These are phyloP conservation scores for Gastrolobium bilobum DNA, from an alignment of 306 rosid species.

Conservation along the genomic window DNA sequence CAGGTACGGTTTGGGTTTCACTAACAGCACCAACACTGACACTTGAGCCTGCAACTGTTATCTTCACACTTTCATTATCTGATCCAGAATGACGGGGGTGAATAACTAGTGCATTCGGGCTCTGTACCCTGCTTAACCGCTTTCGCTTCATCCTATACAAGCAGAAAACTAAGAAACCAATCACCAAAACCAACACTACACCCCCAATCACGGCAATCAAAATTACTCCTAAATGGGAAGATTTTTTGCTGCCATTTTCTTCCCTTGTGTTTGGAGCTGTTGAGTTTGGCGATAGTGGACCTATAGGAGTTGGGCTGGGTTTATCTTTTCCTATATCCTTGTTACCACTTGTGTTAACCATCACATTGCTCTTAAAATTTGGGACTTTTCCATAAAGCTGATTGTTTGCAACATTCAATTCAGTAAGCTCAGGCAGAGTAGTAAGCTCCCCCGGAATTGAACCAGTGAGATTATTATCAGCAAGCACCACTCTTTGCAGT, in stretches of 20 bases:
- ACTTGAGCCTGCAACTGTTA: constrained; percentile 91
- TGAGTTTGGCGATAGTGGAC: constrained; percentile 47
- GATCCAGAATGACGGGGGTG: constrained; percentile 93
- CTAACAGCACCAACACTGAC: constrained; percentile 81
- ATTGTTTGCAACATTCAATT: constrained; percentile 69
- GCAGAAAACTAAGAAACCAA: constrained; percentile 73
- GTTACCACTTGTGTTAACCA: constrained; percentile 61
- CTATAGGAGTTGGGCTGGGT: constrained; percentile 42
- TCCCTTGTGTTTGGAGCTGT: constrained; percentile 17
- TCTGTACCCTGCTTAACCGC: constrained; percentile 79
- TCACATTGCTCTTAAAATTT: constrained; percentile 58
- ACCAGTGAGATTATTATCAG: constrained; percentile 68
- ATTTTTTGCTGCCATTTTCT: constrained; percentile 58
- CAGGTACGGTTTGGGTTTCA: constrained; percentile 63
- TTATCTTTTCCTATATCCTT: constrained; percentile 71
- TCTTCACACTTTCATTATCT: constrained; percentile 86
- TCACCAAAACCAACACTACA: constrained; percentile 59
- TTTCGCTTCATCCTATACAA: constrained; percentile 74
- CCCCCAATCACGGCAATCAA: constrained; percentile 73
- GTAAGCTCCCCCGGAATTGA: constrained; percentile 61
- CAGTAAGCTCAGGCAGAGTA: constrained; percentile 56
- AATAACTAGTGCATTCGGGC: constrained; percentile 80
- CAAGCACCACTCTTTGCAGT: constrained; percentile 62
- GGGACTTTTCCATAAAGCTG: constrained; percentile 64
- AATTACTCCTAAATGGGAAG: constrained; percentile 60